These are phyloP conservation scores for Stylosanthes scabra DNA, from an alignment of 331 rosid genomes.

Conservation along the genomic window DNA sequence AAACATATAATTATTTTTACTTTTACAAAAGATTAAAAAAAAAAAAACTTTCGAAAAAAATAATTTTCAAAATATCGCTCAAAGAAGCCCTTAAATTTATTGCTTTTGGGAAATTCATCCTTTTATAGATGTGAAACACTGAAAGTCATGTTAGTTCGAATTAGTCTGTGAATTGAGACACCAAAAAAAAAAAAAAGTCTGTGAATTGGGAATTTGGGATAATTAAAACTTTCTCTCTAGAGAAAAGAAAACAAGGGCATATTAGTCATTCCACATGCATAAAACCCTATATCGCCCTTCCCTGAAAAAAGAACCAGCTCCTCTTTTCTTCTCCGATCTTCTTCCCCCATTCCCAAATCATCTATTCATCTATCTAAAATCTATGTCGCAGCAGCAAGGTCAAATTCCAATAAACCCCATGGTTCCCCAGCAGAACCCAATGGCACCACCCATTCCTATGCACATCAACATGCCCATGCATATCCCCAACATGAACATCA, in stretches of 20 bases:
- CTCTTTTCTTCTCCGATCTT: background rate
- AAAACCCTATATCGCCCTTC: conserved; percentile 42
- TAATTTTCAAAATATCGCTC: no score
- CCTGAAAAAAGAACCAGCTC: background rate
- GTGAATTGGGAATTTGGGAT: no score
- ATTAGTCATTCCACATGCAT: background rate
- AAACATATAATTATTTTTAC: no score
- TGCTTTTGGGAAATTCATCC: no score
- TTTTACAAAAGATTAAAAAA: no score
- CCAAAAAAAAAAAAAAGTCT: no score
- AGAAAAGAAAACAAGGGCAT: conserved; percentile 5
- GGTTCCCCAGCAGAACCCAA: conserved; percentile 37
- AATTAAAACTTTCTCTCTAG: no score
- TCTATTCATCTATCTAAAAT: background rate
- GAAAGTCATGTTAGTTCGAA: no score
- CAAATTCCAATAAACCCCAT: conserved; percentile 62
- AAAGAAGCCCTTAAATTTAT: no score
- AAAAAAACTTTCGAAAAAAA: no score
- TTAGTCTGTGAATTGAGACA: no score
- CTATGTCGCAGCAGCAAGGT: conserved; percentile 75
- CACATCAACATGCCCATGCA: conserved; percentile 41
- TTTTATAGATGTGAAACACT: no score
- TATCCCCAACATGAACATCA: conserved; percentile 36
- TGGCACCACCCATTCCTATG: conserved; percentile 30
- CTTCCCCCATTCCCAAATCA: background rate